Evolutionary conservation across 225 moss, liverwort and hornwort genomes (phyloP).

Genomic region (Climacium dendroides): DNA sequence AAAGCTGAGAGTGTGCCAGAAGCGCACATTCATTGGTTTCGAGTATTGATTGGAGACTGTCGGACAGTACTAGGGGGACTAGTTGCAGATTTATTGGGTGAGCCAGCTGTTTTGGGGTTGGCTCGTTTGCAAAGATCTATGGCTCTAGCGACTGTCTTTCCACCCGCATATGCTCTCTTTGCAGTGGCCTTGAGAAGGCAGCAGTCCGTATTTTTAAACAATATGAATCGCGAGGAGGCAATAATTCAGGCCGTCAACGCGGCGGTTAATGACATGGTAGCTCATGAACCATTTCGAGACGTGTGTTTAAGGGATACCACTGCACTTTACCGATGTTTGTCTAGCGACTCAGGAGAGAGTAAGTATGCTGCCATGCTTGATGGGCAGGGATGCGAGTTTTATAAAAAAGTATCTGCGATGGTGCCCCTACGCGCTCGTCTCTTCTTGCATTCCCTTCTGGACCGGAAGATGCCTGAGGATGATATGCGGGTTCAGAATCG

Average conservation of each 20-base stretch:
- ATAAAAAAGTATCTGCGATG: slow-evolving; percentile 58
- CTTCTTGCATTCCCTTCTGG: slow-evolving; percentile 84
- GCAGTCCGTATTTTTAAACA: slow-evolving; percentile 35
- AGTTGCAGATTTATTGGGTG: slow-evolving; percentile 84
- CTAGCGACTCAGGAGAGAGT: slow-evolving; percentile 71
- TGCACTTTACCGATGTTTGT: slow-evolving; percentile 66
- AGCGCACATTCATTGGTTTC: slow-evolving; percentile 86
- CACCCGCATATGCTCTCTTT: slow-evolving; percentile 91
- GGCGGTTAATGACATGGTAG: slow-evolving; percentile 86
- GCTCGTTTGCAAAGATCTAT: slow-evolving; percentile 72
- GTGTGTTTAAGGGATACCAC: slow-evolving; percentile 82
- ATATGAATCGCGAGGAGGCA: slow-evolving; percentile 58
- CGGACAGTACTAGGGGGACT: slow-evolving; percentile 70
- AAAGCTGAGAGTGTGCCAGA: slow-evolving; percentile 75
- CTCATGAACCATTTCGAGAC: slow-evolving; percentile 95
- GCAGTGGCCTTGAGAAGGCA: slow-evolving; percentile 75
- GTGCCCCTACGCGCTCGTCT: slow-evolving; percentile 88
- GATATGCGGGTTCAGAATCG: slow-evolving; percentile 61
- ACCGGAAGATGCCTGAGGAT: slow-evolving; percentile 79
- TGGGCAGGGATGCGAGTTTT: slow-evolving; percentile 64
- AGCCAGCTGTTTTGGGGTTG: slow-evolving; percentile 68
- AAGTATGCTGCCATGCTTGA: slow-evolving; percentile 86
- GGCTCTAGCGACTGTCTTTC: slow-evolving; percentile 67
- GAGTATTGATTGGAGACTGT: slow-evolving; percentile 86
- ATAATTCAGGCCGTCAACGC: slow-evolving; percentile 62